Conservation (phyloP, 2,329 filamentous ascomycete genomes). For the Phoma sp. region DNA sequence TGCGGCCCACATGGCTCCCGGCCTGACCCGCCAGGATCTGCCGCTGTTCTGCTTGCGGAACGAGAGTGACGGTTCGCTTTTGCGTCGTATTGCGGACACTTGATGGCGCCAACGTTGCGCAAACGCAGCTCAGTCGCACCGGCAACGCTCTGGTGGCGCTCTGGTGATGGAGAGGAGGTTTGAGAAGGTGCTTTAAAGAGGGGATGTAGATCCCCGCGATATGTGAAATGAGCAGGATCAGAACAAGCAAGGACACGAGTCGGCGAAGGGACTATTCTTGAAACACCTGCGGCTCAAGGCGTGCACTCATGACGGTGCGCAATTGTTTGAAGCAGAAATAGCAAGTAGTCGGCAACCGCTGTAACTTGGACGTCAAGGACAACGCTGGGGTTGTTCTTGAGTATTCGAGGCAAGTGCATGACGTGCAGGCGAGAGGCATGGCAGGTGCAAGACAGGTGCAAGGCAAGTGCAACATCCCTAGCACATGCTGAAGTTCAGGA, state of each 20-base stretch:
- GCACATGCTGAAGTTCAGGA: too few relatives aligned
- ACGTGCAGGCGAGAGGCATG: background rate
- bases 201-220: constrained; percentile 6
- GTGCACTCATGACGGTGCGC: constrained; percentile 3
- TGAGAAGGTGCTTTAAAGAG: background rate
- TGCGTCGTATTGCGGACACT: background rate
- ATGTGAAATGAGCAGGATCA: constrained; percentile 15
- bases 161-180: background rate
- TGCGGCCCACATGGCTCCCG: constrained; percentile 16
- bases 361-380: background rate
- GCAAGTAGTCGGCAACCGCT: background rate
- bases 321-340: background rate
- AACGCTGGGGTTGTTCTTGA: background rate
- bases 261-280: constrained; percentile 7
- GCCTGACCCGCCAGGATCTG: constrained; percentile 15
- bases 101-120: background rate
- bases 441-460: background rate
- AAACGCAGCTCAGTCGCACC: background rate
- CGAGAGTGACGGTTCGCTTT: constrained; percentile 9
- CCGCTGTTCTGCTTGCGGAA: constrained; percentile 12
- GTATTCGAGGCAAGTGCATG: background rate
- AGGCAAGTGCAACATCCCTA: too few relatives aligned
- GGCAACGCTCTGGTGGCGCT: background rate
- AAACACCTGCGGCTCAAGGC: constrained; percentile 16
- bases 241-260: constrained; percentile 16